phyloP scores from a whole-genome alignment of 2,329 filamentous ascomycete species.

The Thyridium curvatum region DNA sequence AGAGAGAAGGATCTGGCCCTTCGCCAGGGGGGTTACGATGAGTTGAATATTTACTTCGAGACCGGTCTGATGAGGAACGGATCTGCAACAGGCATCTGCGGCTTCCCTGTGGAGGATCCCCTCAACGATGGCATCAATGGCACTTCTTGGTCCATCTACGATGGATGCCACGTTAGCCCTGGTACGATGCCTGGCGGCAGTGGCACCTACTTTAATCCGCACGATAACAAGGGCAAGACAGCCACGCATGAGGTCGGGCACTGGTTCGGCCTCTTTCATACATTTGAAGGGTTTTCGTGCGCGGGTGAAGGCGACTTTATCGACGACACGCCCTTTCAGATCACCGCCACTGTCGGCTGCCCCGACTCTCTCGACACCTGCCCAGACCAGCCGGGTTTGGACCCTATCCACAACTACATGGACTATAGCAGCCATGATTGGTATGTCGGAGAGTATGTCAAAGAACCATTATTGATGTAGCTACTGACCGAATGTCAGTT shows the following conservation, averaged over 20 bases:
- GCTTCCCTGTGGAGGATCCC: constrained; percentile 7
- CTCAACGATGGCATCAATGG: not conserved
- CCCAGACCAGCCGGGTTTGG: constrained; percentile 16
- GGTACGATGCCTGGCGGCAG: constrained; percentile 19
- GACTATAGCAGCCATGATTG: constrained; percentile 14
- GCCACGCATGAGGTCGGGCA: constrained; percentile 33
- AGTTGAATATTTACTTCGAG: constrained; percentile 6
- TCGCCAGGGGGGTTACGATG: constrained; percentile 3
- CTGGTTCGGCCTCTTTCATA: constrained; percentile 38
- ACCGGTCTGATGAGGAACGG: constrained; percentile 8
- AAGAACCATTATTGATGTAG: no score
- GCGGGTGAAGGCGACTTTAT: constrained; percentile 27
- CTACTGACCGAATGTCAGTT: no score
- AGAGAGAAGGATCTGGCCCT: constrained; percentile 4
- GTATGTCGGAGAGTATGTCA: no score
- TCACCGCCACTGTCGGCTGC: constrained; percentile 25
- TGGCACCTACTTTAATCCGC: constrained; percentile 21
- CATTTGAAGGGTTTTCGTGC: constrained; percentile 32
- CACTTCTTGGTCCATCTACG: constrained; percentile 3
- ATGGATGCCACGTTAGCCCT: constrained; percentile 20
- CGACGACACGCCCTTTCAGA: constrained; percentile 31
- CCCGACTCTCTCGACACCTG: constrained; percentile 24
- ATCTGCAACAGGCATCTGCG: constrained; percentile 3
- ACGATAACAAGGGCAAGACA: constrained; percentile 19
- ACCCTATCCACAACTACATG: constrained; percentile 29